Evolutionary conservation across 1,284 basidiomycete species (phyloP).

Genomic region (Ustilago tritici): DNA sequence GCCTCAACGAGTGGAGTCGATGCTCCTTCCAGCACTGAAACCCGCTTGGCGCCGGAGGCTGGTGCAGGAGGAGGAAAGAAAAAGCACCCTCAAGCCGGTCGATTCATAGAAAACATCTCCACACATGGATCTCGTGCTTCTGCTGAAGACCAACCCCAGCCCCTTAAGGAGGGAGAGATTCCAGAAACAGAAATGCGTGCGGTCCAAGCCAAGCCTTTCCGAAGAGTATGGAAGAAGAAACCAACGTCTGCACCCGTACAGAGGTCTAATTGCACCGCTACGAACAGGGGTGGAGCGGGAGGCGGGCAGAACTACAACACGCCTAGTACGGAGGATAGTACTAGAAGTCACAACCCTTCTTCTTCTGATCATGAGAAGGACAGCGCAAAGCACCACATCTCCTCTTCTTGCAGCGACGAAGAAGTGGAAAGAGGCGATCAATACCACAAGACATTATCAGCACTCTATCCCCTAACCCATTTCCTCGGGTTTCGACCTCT

Average conservation of each 20-base stretch:
- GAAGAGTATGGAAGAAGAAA: conserved; percentile 19
- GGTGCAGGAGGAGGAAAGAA: not conserved
- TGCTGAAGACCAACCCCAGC: conserved; percentile 22
- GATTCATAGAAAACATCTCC: conserved; percentile 47
- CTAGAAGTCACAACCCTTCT: not conserved
- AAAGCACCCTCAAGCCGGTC: conserved; percentile 18
- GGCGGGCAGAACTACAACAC: not conserved
- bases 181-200: conserved; percentile 23
- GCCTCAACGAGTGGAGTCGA: too few species aligned
- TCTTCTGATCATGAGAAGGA: not conserved
- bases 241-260: not conserved
- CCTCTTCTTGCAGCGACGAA: not conserved
- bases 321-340: not conserved
- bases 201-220: conserved; percentile 8
- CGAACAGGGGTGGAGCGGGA: not conserved
- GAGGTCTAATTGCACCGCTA: not conserved
- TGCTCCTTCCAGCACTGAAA: too few species aligned
- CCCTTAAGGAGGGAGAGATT: not conserved
- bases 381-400: not conserved
- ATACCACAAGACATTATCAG: conserved; percentile 22
- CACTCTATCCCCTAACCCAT: conserved; percentile 41
- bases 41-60: too few species aligned
- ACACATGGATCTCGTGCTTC: conserved; percentile 42
- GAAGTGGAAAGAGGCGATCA: conserved; percentile 9
- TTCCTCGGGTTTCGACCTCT: conserved; percentile 45